A percentile compares a stretch with the other conserved stretches of the same genome.
phyloP scores from a whole-genome alignment of 1,284 basidiomycete genomes.

The Ganoderma lingzhi region DNA sequence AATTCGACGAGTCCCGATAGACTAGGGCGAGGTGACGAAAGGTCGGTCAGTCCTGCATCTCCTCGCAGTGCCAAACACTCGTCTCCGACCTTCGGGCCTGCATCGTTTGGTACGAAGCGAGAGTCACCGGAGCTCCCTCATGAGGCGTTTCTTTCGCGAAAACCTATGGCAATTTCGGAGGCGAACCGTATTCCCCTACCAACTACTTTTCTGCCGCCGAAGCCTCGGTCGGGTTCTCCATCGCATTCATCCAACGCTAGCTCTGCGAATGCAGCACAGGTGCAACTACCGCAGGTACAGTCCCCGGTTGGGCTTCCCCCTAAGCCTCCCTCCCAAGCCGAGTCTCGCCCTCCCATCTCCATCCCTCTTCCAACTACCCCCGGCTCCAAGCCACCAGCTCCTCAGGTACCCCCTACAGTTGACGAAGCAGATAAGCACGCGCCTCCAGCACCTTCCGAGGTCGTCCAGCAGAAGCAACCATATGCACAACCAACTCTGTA shows the following conservation, averaged over 20 bases:
- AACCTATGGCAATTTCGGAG: constrained; percentile 1
- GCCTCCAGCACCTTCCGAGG: not conserved
- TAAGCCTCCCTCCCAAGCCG: constrained; percentile 17
- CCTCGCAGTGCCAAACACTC: constrained; percentile 21
- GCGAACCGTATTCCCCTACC: constrained; percentile 1
- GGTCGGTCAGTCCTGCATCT: constrained; percentile 30
- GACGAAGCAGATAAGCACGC: not conserved
- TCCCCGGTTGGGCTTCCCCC: constrained; percentile 15
- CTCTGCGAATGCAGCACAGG: constrained; percentile 12
- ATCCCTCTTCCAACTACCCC: constrained; percentile 11
- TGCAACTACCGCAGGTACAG: not conserved
- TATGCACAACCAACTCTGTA: not conserved
- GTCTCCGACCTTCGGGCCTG: constrained; percentile 20
- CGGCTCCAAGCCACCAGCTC: constrained; percentile 12
- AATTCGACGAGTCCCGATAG: constrained; percentile 22
- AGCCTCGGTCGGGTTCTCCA: constrained; percentile 23
- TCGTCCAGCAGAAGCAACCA: not conserved
- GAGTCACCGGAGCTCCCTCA: constrained; percentile 31
- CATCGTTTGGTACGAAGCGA: constrained; percentile 19
- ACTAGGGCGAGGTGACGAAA: constrained; percentile 19
- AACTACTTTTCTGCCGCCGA: not conserved
- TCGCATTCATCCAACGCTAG: constrained; percentile 24
- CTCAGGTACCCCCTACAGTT: constrained; percentile 11
- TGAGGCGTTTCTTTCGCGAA: constrained; percentile 20
- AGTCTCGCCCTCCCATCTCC: constrained; percentile 3